Conservation (phyloP, 1,139 yeast species). For the Blastobotrys ciferrii region DNA sequence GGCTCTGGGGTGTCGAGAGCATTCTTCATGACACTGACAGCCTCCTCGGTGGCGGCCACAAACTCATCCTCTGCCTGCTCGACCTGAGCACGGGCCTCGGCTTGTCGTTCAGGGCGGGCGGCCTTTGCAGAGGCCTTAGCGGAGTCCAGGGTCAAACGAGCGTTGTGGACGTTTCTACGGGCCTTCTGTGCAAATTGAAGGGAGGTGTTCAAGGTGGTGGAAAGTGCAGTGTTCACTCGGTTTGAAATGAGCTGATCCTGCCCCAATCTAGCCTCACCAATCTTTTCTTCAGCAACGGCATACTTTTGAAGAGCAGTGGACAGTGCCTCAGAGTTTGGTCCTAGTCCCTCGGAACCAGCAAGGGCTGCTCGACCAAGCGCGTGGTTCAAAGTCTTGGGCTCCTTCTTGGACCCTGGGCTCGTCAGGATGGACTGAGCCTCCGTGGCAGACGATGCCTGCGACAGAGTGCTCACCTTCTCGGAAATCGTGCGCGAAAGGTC, state of each 20-base stretch:
- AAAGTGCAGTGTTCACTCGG: constrained; percentile 68
- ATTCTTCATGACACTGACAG: constrained; percentile 79
- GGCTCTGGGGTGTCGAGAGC: constrained; percentile 75
- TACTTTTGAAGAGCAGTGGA: constrained; percentile 50
- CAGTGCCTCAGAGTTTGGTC: constrained; percentile 41
- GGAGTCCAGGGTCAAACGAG: constrained; percentile 76
- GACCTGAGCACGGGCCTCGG: constrained; percentile 71
- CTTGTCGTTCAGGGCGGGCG: constrained; percentile 72
- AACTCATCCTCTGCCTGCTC: constrained; percentile 88
- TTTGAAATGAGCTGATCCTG: constrained; percentile 74
- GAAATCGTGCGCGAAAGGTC: constrained; percentile 71
- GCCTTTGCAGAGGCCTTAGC: constrained; percentile 68
- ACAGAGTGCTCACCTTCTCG: constrained; percentile 63
- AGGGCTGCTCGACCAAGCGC: constrained; percentile 79
- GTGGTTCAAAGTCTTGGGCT: constrained; percentile 82
- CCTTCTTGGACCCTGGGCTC: constrained; percentile 54
- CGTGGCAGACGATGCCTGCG: constrained; percentile 73
- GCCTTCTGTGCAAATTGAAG: constrained; percentile 67
- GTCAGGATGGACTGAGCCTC: constrained; percentile 81
- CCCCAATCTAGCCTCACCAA: constrained; percentile 80
- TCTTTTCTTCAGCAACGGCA: constrained; percentile 58
- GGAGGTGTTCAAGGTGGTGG: constrained; percentile 61
- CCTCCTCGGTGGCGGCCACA: constrained; percentile 88
- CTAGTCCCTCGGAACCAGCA: constrained; percentile 47
- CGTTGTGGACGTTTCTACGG: constrained; percentile 74